phyloP scores from a whole-genome alignment of 1,284 basidiomycete genomes.

The Leccinum brunneo-olivaceum region DNA sequence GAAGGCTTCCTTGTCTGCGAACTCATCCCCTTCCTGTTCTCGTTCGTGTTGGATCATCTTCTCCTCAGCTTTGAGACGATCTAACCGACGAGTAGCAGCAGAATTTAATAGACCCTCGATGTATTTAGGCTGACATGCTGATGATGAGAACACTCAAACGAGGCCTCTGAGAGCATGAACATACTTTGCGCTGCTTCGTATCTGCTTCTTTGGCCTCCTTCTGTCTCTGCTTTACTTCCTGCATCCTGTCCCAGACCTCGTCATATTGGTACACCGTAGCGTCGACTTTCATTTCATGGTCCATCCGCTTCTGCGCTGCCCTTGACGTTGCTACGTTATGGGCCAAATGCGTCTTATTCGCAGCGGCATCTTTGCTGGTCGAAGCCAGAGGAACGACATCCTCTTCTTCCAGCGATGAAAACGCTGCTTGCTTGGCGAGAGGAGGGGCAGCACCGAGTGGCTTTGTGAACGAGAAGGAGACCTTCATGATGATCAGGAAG shows the following conservation, averaged over 20 bases:
- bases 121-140: conserved; percentile 76
- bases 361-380: conserved; percentile 32
- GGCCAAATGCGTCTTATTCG: conserved; percentile 50
- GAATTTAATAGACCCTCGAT: conserved; percentile 78
- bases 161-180: conserved; percentile 17
- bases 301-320: conserved; percentile 57
- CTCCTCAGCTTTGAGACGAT: conserved; percentile 93
- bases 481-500: conserved; percentile 54
- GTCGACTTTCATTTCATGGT: conserved; percentile 77
- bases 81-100: conserved; percentile 82
- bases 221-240: conserved; percentile 71
- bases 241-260: conserved; percentile 94
- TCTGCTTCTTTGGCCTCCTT: conserved; percentile 73
- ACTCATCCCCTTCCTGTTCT: conserved; percentile 90
- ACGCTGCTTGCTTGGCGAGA: conserved; percentile 56
- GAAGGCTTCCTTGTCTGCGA: conserved; percentile 91
- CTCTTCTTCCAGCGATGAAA: conserved; percentile 59
- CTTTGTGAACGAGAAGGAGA: conserved; percentile 69
- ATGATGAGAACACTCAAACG: conserved; percentile 13
- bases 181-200: conserved; percentile 67
- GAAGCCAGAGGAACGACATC: conserved; percentile 41
- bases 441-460: conserved; percentile 46
- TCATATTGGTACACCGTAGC: conserved; percentile 92
- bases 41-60: conserved; percentile 95
- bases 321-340: conserved; percentile 56